Evolutionary conservation across 352 stramenopile genomes (phyloP), one percentile per base, ranked within the genome.

Genomic region (Pythium guiyangense): DNA sequence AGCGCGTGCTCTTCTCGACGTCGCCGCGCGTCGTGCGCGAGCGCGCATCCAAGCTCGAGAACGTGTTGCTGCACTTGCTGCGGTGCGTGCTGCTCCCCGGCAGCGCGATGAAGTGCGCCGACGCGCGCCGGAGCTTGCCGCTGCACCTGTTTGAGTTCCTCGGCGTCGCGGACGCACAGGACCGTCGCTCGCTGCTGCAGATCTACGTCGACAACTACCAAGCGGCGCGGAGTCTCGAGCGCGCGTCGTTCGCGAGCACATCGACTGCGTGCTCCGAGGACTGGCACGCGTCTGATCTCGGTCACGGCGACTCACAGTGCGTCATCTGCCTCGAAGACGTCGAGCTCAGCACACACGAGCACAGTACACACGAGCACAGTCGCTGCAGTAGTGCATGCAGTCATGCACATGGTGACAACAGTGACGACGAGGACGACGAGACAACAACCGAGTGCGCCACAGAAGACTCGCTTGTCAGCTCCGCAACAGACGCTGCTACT

Each of bases 131-230:
- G 37, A 58, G 67, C 3, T 68, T 90, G 10, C 73, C 79, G 4
- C 51, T n/a, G 17, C 68, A 82, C 45, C 52, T 90, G 31, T 88
- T 86, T 51, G 48, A 78, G 54, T 88, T 87, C 42, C 66, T 90
- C 2, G 69, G 73, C 20, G 79, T 90, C n/a, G 43, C 72, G 42
- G 62, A 81, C 39, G 66, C 66, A 17, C 60, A 59, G 26, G 74
- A 88, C 48, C 72, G 67, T 39, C 77, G 79, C 15, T 88, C 79
- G 49, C 65, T 90, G 49, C 66, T 90, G 15, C 77, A 90, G 61
- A 73, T 88, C 40, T 88, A 82, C 57, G 67, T 90, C 31, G 79
- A 88, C 64, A 84, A 84, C 59, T 75, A 71, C 63, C 60, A 81
- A 20, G 31, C 48, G 1, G 45, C n/a, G n/a, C n/a, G n/a, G n/a